Conservation (phyloP, 140 eudicot species). For the Bidens hawaiensis region DNA sequence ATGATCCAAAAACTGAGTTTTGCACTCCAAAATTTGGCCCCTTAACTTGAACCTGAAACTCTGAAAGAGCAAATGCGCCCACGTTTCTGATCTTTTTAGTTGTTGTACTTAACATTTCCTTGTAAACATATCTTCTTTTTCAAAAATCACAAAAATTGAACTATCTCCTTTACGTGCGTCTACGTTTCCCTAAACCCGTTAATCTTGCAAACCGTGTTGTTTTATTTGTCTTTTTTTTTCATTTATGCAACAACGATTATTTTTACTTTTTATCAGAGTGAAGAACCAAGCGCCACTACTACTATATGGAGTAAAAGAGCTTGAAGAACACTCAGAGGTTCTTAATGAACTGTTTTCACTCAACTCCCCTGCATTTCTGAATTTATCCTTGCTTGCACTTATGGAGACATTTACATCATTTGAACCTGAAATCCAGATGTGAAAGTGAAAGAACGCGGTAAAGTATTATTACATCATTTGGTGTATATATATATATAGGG, state of each 20-base stretch:
- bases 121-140: no score
- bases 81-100: neutral
- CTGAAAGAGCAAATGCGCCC: neutral
- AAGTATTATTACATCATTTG: neutral
- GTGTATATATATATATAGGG: neutral
- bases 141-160: neutral
- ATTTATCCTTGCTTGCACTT: conserved; percentile 63
- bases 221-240: no score
- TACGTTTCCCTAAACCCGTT: neutral
- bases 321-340: conserved; percentile 15
- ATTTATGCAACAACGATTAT: no score
- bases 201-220: neutral
- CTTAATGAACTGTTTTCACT: conserved; percentile 45
- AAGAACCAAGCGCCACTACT: conserved; percentile 20
- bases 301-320: conserved; percentile 19
- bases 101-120: neutral
- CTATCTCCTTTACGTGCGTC: neutral
- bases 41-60: neutral
- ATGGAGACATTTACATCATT: conserved; percentile 76
- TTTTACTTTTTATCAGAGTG: conserved; percentile 9
- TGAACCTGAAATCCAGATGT: conserved; percentile 50
- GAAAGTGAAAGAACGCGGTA: neutral
- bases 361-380: conserved; percentile 66
- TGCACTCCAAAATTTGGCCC: neutral
- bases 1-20: conserved; percentile 7